Conservation (phyloP, 371 early-diverging fungal species). For the Apophysomyces variabilis region DNA sequence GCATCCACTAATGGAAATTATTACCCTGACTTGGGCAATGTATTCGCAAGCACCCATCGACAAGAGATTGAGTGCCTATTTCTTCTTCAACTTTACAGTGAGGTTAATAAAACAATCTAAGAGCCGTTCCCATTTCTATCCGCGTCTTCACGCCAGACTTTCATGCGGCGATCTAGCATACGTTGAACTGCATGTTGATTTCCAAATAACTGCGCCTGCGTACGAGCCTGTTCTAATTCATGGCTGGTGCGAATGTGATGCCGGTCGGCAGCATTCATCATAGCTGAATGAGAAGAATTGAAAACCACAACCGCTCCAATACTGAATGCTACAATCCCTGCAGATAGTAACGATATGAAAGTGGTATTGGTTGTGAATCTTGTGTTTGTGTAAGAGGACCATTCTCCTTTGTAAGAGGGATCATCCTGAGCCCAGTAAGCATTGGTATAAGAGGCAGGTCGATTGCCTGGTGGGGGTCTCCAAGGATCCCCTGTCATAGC, state of each 20-base stretch:
- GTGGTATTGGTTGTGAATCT: constrained; percentile 39
- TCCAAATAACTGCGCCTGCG: constrained; percentile 47
- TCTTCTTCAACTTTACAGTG: neutral
- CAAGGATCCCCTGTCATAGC: constrained; percentile 15
- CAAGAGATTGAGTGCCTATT: too few relatives aligned
- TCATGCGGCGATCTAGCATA: constrained; percentile 40
- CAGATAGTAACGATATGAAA: constrained; percentile 41
- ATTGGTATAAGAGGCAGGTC: constrained; percentile 25
- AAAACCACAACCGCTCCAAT: constrained; percentile 32
- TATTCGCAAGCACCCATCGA: too few relatives aligned
- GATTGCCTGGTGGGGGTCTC: constrained; percentile 21
- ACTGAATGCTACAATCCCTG: constrained; percentile 26
- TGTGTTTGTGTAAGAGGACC: constrained; percentile 31
- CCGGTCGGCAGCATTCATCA: constrained; percentile 36
- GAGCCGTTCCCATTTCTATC: constrained; percentile 4
- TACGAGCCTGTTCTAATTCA: constrained; percentile 45
- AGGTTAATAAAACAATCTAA: neutral
- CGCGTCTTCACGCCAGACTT: constrained; percentile 21
- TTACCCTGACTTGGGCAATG: too few relatives aligned
- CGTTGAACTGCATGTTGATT: constrained; percentile 46
- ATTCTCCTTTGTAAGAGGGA: constrained; percentile 30
- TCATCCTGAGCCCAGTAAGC: constrained; percentile 30
- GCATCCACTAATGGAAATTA: too few relatives aligned
- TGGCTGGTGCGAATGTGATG: constrained; percentile 40
- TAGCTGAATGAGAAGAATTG: constrained; percentile 27